Base-by-base conservation (phyloP, 2,329 filamentous ascomycete genomes). In the Fusarium beomiforme region DNA sequence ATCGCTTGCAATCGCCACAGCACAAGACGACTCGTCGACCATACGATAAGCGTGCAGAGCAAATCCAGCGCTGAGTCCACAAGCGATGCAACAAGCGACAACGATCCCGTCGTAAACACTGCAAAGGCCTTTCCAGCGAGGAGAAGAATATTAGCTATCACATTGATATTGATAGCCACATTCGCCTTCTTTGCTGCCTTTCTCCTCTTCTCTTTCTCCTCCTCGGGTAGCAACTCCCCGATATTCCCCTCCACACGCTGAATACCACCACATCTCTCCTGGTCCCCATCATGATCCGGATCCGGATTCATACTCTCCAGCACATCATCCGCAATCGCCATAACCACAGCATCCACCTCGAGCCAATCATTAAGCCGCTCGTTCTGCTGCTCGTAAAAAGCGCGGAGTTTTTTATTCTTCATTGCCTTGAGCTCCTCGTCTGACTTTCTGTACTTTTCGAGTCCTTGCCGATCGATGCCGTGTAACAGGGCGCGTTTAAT, bases 81-180 rank as follows among this genome's bases (percentile, higher is more conserved):
- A 66, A 95, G 84, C 69, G 89, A 92, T 7, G 92, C 92, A 26
- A 94, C 84, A 5, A 95, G 90, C 2, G 92, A 94, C 67, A 95
- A 87, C 8, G 92, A 94, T 11, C 89, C 92, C 0, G 93, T 94
- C 50, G 93, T 87, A n/a, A 93, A 80, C n/a, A 93, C 91, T 31
- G 94, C 93, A 44, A 89, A 87, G 29, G 92, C 86, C 79, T 97
- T 97, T 53, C 92, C 88, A 8, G 87, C 86, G 2, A 97, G 85
- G 4, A 97, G 85, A 29, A 92, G 81, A 6, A 91, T 84, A 76
- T 97, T 97, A 50, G 93, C 93, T 5, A 86, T 80, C 53, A 96
- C 87, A 75, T 96, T 97, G 79, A 96, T 83, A 77, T 94, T 94
- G 75, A 98, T 95, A 29, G 94, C 94, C 34, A 93, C 44, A 11